A percentile compares a stretch with the other conserved stretches of the same genome.
Evolutionary conservation across 306 rosid genomes (phyloP).

Genomic region (Crotalaria pallida): DNA sequence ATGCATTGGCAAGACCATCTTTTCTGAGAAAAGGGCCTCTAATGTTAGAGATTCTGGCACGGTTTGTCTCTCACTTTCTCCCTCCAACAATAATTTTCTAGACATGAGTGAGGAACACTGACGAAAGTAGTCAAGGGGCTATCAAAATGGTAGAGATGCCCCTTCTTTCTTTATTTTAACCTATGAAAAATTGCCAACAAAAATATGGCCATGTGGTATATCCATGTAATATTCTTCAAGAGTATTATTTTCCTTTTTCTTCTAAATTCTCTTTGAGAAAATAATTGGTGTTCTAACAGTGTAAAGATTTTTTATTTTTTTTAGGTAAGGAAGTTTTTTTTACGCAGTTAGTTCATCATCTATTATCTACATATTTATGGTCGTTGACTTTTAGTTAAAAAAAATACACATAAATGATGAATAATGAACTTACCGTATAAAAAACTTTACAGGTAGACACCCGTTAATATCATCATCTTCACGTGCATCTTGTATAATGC

Average conservation of each 20-base stretch:
- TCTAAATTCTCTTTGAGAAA: too few species aligned
- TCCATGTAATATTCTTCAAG: constrained; percentile 41
- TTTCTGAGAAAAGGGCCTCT: constrained; percentile 15
- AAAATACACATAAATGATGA: too few species aligned
- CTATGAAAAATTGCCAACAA: constrained; percentile 2
- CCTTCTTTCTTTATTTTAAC: background rate
- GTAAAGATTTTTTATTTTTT: too few species aligned
- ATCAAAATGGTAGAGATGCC: constrained; percentile 31
- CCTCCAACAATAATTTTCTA: background rate
- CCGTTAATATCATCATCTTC: too few species aligned
- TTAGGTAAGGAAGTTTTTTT: too few species aligned
- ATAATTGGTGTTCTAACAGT: too few species aligned
- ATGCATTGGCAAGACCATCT: constrained; percentile 5
- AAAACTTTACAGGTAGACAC: too few species aligned
- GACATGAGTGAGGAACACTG: background rate
- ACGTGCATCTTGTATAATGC: background rate
- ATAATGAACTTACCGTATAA: too few species aligned
- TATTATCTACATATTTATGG: too few species aligned
- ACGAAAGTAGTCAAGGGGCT: background rate
- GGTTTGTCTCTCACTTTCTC: background rate
- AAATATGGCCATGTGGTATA: constrained; percentile 28
- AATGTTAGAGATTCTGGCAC: constrained; percentile 9
- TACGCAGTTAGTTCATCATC: too few species aligned
- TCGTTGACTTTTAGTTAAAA: too few species aligned
- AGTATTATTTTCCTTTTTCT: background rate